Evolutionary conservation across 805 yeast species (phyloP).

Genomic region (Lipomyces orientalis): DNA sequence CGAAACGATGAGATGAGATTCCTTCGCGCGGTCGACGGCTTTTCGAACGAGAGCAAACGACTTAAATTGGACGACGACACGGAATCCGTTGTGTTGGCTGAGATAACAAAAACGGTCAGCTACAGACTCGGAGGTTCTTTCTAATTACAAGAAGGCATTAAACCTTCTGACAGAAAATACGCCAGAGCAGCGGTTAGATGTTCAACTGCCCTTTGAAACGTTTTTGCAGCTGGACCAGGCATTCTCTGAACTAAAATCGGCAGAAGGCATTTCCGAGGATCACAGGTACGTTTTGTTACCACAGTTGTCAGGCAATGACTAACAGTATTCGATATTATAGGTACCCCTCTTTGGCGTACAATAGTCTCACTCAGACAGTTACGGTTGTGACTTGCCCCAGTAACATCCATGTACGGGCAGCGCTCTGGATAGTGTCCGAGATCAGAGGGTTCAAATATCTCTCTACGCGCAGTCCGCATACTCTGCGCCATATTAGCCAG

Average conservation of each 20-base stretch:
- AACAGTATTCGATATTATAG: not conserved
- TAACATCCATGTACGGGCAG: not conserved
- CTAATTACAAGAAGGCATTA: not conserved
- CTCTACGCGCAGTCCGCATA: too few species aligned
- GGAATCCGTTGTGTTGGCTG: too few species aligned
- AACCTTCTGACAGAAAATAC: not conserved
- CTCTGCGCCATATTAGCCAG: not conserved
- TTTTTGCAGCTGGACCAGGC: not conserved
- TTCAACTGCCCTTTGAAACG: not conserved
- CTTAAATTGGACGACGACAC: too few species aligned
- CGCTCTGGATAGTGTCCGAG: not conserved
- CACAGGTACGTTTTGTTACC: not conserved
- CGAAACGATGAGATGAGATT: too few species aligned
- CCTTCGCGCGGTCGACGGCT: too few species aligned
- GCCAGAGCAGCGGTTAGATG: not conserved
- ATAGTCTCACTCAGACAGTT: not conserved
- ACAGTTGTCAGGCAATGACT: too few species aligned
- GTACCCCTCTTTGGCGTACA: slow-evolving; percentile 1
- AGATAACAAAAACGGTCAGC: too few species aligned
- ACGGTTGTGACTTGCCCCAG: not conserved
- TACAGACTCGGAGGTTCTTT: not conserved
- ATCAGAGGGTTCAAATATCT: not conserved
- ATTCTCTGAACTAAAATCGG: not conserved
- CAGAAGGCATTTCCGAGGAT: not conserved
- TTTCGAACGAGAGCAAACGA: too few species aligned